Percentiles rank a stretch among this genome's conserved stretches.
phyloP scores from a whole-genome alignment of 2,329 filamentous ascomycete species.

The Epichloe baconii region DNA sequence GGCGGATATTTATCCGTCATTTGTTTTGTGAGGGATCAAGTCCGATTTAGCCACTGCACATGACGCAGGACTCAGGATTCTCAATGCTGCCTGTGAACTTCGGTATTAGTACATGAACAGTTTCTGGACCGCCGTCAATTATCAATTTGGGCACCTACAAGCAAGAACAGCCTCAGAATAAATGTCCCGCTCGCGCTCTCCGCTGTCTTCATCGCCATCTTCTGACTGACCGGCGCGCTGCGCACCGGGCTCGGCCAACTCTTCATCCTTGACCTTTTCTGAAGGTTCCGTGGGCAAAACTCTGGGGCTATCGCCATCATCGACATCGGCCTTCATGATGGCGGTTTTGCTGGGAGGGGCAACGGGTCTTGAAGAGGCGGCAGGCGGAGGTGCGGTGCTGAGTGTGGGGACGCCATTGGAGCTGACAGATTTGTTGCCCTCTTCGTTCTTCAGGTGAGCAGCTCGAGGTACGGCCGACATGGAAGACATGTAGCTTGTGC shows the following conservation, averaged over 20 bases:
- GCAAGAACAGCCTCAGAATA: conserved; percentile 85
- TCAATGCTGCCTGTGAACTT: conserved; percentile 66
- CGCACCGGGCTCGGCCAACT: conserved; percentile 45
- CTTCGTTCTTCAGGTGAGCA: conserved; percentile 48
- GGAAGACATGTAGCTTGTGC: conserved; percentile 41
- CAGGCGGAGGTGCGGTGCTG: conserved; percentile 50
- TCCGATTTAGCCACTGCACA: conserved; percentile 79
- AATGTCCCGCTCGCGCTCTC: conserved; percentile 76
- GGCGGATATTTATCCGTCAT: not conserved
- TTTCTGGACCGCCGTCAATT: not conserved
- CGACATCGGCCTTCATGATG: conserved; percentile 62
- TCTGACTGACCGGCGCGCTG: conserved; percentile 49
- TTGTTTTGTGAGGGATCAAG: conserved; percentile 2
- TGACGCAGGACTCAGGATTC: conserved; percentile 85
- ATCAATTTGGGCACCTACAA: conserved; percentile 44
- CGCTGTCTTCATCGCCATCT: conserved; percentile 57
- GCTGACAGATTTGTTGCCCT: conserved; percentile 23
- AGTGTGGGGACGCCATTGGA: conserved; percentile 57
- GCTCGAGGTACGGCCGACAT: conserved; percentile 52
- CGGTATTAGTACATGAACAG: conserved; percentile 2
- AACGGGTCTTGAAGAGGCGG: conserved; percentile 27
- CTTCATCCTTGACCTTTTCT: conserved; percentile 48
- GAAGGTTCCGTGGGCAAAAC: conserved; percentile 60
- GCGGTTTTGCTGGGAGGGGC: conserved; percentile 48
- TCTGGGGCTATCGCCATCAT: conserved; percentile 69